Evolutionary conservation across 345 rosid species (phyloP).

Genomic region (Moricandia moricandioides): DNA sequence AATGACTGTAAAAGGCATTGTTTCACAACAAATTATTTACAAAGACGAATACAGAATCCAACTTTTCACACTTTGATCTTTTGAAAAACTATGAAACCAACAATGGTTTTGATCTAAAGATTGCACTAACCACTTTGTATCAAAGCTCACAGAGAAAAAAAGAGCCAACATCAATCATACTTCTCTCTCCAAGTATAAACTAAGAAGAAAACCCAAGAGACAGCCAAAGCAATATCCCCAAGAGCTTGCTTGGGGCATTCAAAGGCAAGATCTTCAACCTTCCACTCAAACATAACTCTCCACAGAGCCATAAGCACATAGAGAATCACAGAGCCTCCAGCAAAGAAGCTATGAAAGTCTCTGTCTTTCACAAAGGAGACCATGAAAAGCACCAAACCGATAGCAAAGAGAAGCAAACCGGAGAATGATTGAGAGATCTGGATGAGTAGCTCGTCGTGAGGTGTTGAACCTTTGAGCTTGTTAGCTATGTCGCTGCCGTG

Average conservation of each 20-base stretch:
- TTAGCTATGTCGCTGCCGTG: conserved; percentile 60
- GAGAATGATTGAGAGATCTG: conserved; percentile 87
- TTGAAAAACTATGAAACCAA: conserved; percentile 11
- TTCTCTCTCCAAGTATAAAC: conserved; percentile 91
- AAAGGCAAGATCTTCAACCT: conserved; percentile 62
- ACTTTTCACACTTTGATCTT: conserved; percentile 10
- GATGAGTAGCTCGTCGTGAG: conserved; percentile 82
- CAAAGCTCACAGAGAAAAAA: not conserved
- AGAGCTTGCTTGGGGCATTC: conserved; percentile 69
- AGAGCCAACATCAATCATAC: conserved; percentile 54
- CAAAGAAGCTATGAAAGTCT: conserved; percentile 78
- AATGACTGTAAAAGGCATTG: not conserved
- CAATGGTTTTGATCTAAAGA: conserved; percentile 11
- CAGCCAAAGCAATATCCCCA: conserved; percentile 66
- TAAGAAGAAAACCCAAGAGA: conserved; percentile 81
- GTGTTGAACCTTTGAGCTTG: conserved; percentile 82
- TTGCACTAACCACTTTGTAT: not conserved
- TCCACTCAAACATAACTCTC: conserved; percentile 72
- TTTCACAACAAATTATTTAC: conserved; percentile 17
- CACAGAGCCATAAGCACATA: conserved; percentile 69
- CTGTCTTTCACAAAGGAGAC: conserved; percentile 79
- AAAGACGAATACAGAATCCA: not conserved
- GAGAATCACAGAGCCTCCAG: conserved; percentile 71
- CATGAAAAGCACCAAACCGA: conserved; percentile 76
- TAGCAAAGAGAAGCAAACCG: conserved; percentile 74